Percentiles rank a stretch among this genome's conserved stretches.
phyloP scores from a whole-genome alignment of 1,284 basidiomycete species.

The Fistulinella staudtii region DNA sequence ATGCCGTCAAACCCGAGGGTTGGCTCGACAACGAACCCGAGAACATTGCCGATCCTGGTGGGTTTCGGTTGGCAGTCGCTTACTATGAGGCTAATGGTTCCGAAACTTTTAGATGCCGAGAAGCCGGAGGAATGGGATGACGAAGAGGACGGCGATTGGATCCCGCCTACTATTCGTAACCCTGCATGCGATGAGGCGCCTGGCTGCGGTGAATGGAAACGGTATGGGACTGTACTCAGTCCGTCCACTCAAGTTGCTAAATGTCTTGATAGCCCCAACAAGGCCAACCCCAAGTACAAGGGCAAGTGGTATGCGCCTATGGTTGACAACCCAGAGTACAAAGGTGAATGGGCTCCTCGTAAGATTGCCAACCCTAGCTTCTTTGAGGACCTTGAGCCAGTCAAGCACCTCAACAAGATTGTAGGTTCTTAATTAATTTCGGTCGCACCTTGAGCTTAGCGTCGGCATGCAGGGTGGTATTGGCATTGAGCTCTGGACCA shows the following conservation, averaged over 20 bases:
- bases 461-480: conserved; percentile 80
- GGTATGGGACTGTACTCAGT: conserved; percentile 38
- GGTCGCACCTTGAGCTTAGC: too few relatives aligned
- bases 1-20: conserved; percentile 88
- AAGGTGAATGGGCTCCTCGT: conserved; percentile 90
- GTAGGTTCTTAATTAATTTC: conserved; percentile 40
- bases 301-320: conserved; percentile 94
- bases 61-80: conserved; percentile 11
- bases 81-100: conserved; percentile 7
- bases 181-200: conserved; percentile 86
- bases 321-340: conserved; percentile 97
- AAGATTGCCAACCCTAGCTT: conserved; percentile 91
- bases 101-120: conserved; percentile 71
- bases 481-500: conserved; percentile 97
- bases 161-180: conserved; percentile 85
- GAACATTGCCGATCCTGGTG: conserved; percentile 83
- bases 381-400: conserved; percentile 87
- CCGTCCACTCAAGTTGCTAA: neutral
- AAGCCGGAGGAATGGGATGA: conserved; percentile 99
- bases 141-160: conserved; percentile 99
- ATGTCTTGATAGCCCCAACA: conserved; percentile 57
- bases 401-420: conserved; percentile 81
- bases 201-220: conserved; percentile 93
- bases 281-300: conserved; percentile 90
- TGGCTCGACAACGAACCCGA: conserved; percentile 92